phyloP scores from a whole-genome alignment of 2,329 filamentous ascomycete species.

The Colletotrichum sp. region DNA sequence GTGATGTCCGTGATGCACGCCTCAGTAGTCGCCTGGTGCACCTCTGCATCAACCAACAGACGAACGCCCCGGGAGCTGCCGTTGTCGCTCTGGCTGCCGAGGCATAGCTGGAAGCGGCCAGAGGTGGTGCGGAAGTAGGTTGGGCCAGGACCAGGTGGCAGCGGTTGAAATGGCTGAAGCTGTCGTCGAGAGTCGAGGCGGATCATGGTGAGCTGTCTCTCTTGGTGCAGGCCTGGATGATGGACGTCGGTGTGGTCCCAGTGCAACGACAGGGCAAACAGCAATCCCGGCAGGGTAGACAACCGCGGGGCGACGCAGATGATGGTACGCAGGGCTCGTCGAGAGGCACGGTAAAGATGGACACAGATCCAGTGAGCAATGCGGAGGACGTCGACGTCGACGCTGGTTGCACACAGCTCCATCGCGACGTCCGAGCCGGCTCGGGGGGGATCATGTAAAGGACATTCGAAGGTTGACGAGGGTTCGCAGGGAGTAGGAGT shows the following conservation, averaged over 20 bases:
- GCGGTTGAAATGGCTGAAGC: neutral
- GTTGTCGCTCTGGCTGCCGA: neutral
- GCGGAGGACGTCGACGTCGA: neutral
- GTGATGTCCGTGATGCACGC: neutral
- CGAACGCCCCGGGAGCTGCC: neutral
- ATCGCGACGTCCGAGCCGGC: neutral
- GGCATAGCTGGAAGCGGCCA: constrained; percentile 1
- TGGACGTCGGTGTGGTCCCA: neutral
- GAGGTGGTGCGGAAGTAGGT: neutral
- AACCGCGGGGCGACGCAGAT: neutral
- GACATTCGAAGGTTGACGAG: neutral
- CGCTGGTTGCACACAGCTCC: neutral
- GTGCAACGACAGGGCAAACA: neutral
- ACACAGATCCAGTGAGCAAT: neutral
- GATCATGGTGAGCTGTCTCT: neutral
- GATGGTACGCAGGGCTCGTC: neutral
- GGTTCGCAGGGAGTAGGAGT: neutral
- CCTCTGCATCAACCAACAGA: neutral
- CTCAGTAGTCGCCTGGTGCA: neutral
- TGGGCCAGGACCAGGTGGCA: neutral
- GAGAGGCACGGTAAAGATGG: neutral
- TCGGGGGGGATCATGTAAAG: neutral
- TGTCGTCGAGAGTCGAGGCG: neutral
- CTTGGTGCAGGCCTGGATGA: neutral
- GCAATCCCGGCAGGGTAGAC: neutral